Conservation (phyloP, 108 stramenopile genomes). For the Cyclotella distinguenda region DNA sequence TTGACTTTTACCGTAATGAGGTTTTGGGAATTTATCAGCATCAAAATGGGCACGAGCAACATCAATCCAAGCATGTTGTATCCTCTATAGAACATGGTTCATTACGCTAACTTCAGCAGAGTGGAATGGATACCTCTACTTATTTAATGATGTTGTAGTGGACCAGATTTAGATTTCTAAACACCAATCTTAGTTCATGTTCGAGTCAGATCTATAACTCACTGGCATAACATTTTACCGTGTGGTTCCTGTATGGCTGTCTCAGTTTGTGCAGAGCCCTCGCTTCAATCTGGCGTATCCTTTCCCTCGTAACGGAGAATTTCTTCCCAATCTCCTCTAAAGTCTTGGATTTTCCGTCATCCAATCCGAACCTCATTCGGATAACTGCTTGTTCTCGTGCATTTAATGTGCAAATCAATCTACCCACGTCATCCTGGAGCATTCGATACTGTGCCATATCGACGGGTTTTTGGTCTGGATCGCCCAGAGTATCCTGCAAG, state of each 20-base stretch:
- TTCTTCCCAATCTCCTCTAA: conserved; percentile 89
- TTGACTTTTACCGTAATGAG: too few species aligned
- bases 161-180: too few species aligned
- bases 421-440: conserved; percentile 80
- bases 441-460: conserved; percentile 78
- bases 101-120: too few species aligned
- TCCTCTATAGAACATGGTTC: too few species aligned
- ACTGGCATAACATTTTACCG: conserved; percentile 84
- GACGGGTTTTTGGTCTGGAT: conserved; percentile 80
- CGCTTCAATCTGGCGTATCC: conserved; percentile 95
- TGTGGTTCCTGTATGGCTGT: conserved; percentile 87
- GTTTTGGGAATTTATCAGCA: too few species aligned
- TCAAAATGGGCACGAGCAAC: too few species aligned
- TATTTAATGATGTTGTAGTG: too few species aligned
- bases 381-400: conserved; percentile 91
- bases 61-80: too few species aligned
- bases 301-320: conserved; percentile 88
- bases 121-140: too few species aligned
- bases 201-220: too few species aligned
- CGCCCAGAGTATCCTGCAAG: conserved; percentile 68
- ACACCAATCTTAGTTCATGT: too few species aligned
- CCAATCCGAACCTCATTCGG: conserved; percentile 93
- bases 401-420: conserved; percentile 87
- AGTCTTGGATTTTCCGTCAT: conserved; percentile 88
- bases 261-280: conserved; percentile 94